Base-by-base conservation (phyloP, 2,329 filamentous ascomycete species). In the Alternaria infectoria region DNA sequence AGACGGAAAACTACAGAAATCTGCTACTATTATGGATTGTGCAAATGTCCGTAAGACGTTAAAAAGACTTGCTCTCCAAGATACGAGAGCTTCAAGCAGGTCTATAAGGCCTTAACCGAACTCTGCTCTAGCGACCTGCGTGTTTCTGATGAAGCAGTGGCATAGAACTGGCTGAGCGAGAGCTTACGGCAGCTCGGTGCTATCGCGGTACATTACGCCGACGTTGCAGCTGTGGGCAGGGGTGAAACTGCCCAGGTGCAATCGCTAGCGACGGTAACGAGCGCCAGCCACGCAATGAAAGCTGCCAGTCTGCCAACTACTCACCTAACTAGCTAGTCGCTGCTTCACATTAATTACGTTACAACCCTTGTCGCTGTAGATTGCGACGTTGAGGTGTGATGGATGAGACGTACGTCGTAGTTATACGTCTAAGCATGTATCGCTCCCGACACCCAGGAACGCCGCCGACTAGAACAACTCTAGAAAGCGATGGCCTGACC, bases 201-300 rank as follows among this genome's bases (percentile, higher is more conserved):
- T 54, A 54, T 54, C 28, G 28, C 50, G 50, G 50, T 54, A 54
- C 17, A 54, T 54, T 54, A 54, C 28, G 50, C 28, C 32, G 30
- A 32, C 15, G 30, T 32, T 32, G 30, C 30, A 32, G 30, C 30
- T 32, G 30, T 32, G 30, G 13, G 30, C 30, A 32, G 30, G 6
- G 30, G 30, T 6, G 7, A 15, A 32, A 32, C 30, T 32, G 30
- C n/a, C n/a, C n/a, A n/a, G n/a, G n/a, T n/a, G n/a, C 30, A 32
- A 32, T 32, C 30, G 30, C 13, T 32, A 32, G 30, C 30, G 30
- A 32, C 13, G 0, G 30, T 40, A 10, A 40, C 36, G 15, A 40
- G 36, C n/a, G 36, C 36, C 36, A 40, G 36, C 36, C 36, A 40
- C 36, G 36, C 36, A 40, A 40, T 17, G 36, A 11, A 40, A 40